Conservation (phyloP, 441 rosid genomes). For the Theobroma grandiflorum region DNA sequence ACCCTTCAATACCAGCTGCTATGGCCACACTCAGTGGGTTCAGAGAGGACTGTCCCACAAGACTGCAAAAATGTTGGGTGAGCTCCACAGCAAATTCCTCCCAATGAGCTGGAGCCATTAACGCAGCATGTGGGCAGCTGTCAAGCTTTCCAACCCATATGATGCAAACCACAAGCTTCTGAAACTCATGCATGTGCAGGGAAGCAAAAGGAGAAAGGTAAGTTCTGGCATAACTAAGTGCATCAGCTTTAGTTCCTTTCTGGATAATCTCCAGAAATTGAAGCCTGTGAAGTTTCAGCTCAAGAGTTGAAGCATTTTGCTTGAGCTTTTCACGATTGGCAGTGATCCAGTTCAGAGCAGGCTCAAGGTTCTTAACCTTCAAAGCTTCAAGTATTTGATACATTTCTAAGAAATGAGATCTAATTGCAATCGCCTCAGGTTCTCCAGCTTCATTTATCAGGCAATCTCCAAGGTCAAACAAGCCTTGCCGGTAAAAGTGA, state of each 20-base stretch:
- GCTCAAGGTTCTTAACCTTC: slow-evolving; percentile 51
- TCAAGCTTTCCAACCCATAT: slow-evolving; percentile 57
- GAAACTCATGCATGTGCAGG: slow-evolving; percentile 42
- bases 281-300: slow-evolving; percentile 54
- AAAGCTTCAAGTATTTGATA: slow-evolving; percentile 56
- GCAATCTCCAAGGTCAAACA: slow-evolving; percentile 77
- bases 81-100: slow-evolving; percentile 51
- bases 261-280: slow-evolving; percentile 62
- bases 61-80: slow-evolving; percentile 51
- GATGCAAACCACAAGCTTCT: slow-evolving; percentile 48
- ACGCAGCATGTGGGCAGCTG: slow-evolving; percentile 54
- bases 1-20: slow-evolving; percentile 62
- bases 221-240: slow-evolving; percentile 58
- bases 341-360: slow-evolving; percentile 67
- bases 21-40: slow-evolving; percentile 52
- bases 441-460: slow-evolving; percentile 62
- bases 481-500: slow-evolving; percentile 70
- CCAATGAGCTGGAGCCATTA: slow-evolving; percentile 53
- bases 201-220: slow-evolving; percentile 50
- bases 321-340: slow-evolving; percentile 50
- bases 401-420: slow-evolving; percentile 61
- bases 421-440: slow-evolving; percentile 41
- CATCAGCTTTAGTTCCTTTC: slow-evolving; percentile 55
- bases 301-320: slow-evolving; percentile 52
- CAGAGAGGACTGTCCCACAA: slow-evolving; percentile 49